Evolutionary conservation across 2,329 filamentous ascomycete species (phyloP).

Genomic region (Aspergillus awamori): DNA sequence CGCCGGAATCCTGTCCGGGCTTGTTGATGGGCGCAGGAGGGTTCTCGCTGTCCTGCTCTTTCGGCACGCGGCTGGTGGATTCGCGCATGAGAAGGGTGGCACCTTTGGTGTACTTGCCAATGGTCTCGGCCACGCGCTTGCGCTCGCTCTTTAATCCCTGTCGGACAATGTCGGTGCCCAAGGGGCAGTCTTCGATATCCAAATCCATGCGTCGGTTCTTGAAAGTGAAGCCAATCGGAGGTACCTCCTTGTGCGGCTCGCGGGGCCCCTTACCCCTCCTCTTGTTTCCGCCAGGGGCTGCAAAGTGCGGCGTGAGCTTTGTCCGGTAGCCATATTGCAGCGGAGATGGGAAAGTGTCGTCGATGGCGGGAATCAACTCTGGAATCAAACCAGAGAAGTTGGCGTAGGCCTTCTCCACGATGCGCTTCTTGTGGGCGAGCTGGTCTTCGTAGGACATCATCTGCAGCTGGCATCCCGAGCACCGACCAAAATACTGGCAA

Average conservation of each 20-base stretch:
- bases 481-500: constrained; percentile 85
- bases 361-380: constrained; percentile 72
- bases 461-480: constrained; percentile 94
- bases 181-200: constrained; percentile 97
- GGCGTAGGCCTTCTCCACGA: constrained; percentile 87
- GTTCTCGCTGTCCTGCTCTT: constrained; percentile 21
- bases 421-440: constrained; percentile 77
- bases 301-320: constrained; percentile 95
- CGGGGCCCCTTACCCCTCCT: constrained; percentile 54
- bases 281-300: constrained; percentile 65
- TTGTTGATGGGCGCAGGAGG: constrained; percentile 21
- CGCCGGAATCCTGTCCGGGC: constrained; percentile 39
- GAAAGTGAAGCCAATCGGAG: constrained; percentile 84
- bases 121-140: constrained; percentile 71
- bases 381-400: constrained; percentile 86
- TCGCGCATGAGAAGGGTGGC: constrained; percentile 89
- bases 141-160: constrained; percentile 78
- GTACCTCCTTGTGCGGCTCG: constrained; percentile 56
- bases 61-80: constrained; percentile 66
- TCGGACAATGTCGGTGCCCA: constrained; percentile 83
- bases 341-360: constrained; percentile 86
- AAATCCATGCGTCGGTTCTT: constrained; percentile 80
- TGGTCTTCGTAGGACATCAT: constrained; percentile 91
- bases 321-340: constrained; percentile 92
- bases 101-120: constrained; percentile 73